A percentile compares a stretch with the other conserved stretches of the same genome.
Conservation (phyloP, 345 rosid species). For the Capsella bursapastoris region DNA sequence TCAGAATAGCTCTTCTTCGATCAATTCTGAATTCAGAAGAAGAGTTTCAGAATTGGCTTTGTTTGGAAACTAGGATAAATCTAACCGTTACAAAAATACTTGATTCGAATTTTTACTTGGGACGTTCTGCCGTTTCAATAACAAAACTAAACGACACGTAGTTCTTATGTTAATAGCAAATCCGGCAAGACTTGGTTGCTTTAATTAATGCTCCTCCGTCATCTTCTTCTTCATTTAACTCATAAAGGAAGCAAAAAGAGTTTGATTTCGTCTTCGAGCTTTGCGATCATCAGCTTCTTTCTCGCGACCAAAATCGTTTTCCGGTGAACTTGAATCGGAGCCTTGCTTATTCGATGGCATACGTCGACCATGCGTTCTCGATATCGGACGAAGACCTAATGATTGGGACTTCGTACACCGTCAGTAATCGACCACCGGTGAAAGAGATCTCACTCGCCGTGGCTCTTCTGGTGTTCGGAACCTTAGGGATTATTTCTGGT, state of each 20-base stretch:
- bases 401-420: slow-evolving; percentile 70
- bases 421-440: slow-evolving; percentile 82
- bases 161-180: not conserved
- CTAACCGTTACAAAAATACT: not conserved
- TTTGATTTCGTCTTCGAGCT: slow-evolving; percentile 37
- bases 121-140: slow-evolving; percentile 23
- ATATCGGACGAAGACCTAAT: slow-evolving; percentile 94
- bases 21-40: too few species aligned
- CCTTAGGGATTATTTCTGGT: slow-evolving; percentile 71
- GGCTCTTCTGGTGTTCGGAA: slow-evolving; percentile 87
- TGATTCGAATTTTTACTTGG: not conserved
- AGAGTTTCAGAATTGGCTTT: not conserved
- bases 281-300: slow-evolving; percentile 33
- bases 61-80: slow-evolving; percentile 16
- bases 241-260: slow-evolving; percentile 18
- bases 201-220: not conserved
- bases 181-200: slow-evolving; percentile 28
- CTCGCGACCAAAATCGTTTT: slow-evolving; percentile 13
- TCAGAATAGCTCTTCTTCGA: not conserved
- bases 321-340: slow-evolving; percentile 27
- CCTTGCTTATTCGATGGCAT: slow-evolving; percentile 62
- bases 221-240: slow-evolving; percentile 24
- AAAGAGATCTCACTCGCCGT: slow-evolving; percentile 95
- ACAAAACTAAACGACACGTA: slow-evolving; percentile 5
- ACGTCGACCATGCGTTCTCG: slow-evolving; percentile 97